phyloP scores from a whole-genome alignment of 768 basidiomycete genomes.

The Dioszegia aurantiaca region DNA sequence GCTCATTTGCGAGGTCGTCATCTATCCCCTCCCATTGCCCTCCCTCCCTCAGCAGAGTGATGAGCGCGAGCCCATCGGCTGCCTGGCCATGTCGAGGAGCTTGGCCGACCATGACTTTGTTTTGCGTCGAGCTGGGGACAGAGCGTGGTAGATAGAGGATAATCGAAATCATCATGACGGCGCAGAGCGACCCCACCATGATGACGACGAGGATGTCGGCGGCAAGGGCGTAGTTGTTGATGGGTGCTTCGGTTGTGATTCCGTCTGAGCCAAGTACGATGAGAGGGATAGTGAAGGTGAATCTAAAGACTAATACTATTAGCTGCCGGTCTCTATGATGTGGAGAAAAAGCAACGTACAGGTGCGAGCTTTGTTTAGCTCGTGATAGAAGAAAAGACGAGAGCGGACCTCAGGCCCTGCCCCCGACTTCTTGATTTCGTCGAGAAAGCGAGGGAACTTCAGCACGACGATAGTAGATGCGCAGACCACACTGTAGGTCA shows the following conservation, averaged over 20 bases:
- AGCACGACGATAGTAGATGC: constrained; percentile 26
- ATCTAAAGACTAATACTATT: constrained; percentile 31
- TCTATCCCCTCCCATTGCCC: constrained; percentile 33
- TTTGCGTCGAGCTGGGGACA: not conserved
- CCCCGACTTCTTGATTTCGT: constrained; percentile 35
- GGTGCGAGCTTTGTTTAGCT: constrained; percentile 37
- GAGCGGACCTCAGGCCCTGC: constrained; percentile 39
- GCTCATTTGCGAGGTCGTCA: constrained; percentile 10
- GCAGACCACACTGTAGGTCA: constrained; percentile 18
- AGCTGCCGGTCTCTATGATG: too few species aligned
- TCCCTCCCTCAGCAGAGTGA: constrained; percentile 38
- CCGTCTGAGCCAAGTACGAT: constrained; percentile 33
- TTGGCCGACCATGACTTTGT: constrained; percentile 31
- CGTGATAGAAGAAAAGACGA: constrained; percentile 39
- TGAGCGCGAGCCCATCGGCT: constrained; percentile 18
- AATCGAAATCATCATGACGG: constrained; percentile 26
- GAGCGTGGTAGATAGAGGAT: constrained; percentile 17
- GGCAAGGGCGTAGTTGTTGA: constrained; percentile 26
- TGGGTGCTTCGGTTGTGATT: constrained; percentile 18
- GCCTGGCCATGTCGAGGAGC: constrained; percentile 1
- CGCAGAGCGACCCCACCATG: constrained; percentile 25
- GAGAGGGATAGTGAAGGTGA: constrained; percentile 20
- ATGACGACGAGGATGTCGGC: constrained; percentile 26
- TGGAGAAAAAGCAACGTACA: too few species aligned
- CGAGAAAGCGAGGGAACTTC: constrained; percentile 35